Conservation (phyloP, 2,329 filamentous ascomycete genomes). For the Talaromyces sp. region DNA sequence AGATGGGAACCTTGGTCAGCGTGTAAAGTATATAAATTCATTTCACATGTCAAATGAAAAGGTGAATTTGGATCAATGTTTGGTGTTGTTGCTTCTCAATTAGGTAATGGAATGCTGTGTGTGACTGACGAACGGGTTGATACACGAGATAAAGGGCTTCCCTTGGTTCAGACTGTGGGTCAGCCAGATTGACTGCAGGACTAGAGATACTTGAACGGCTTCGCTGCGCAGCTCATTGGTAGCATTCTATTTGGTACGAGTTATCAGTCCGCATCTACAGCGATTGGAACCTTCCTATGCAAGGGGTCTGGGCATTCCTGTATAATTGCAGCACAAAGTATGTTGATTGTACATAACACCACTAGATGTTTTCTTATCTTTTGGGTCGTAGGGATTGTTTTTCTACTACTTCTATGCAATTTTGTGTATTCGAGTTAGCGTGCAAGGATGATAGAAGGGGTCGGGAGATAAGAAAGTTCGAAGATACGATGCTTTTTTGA, state of each 20-base stretch:
- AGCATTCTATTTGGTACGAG: not conserved
- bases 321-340: not conserved
- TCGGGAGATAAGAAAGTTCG: not conserved
- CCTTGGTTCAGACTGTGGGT: not conserved
- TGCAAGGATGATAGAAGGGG: not conserved
- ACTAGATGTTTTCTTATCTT: not conserved
- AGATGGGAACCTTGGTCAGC: not conserved
- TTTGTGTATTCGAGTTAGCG: not conserved
- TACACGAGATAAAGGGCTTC: not conserved
- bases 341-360: not conserved
- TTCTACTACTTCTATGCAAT: not conserved
- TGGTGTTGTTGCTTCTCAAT: not conserved
- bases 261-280: not conserved
- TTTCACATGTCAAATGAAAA: not conserved
- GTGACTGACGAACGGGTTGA: not conserved
- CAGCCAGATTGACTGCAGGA: not conserved
- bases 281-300: not conserved
- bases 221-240: not conserved
- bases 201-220: not conserved
- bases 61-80: not conserved
- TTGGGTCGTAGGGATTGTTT: no score
- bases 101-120: not conserved
- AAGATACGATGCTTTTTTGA: not conserved
- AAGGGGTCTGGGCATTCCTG: constrained; percentile 2
- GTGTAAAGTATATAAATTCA: not conserved